Evolutionary conservation across 2,329 filamentous ascomycete species (phyloP).

Genomic region (Lachnellula suecica): DNA sequence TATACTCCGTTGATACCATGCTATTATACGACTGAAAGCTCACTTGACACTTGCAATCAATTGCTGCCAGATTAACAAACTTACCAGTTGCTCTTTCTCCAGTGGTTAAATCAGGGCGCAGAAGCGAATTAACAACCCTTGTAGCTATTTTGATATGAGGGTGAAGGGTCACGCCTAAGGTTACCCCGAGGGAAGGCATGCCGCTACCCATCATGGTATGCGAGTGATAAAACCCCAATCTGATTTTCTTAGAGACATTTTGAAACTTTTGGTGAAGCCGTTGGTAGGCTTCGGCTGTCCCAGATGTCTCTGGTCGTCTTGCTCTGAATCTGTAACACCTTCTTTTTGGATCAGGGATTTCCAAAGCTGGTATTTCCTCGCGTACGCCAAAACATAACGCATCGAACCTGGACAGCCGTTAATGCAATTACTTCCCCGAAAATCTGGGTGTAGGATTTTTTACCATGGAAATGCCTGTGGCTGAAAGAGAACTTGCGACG

Average conservation of each 20-base stretch:
- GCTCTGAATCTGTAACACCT: background rate
- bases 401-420: background rate
- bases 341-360: background rate
- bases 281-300: background rate
- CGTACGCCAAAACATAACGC: background rate
- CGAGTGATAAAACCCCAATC: no score
- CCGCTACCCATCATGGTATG: no score
- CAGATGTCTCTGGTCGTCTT: background rate
- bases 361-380: background rate
- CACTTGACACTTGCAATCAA: no score
- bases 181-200: no score
- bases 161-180: background rate
- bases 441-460: background rate
- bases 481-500: background rate
- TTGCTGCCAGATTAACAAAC: no score
- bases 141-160: background rate
- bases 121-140: background rate
- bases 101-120: background rate
- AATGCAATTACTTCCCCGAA: background rate
- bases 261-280: background rate
- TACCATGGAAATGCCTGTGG: background rate
- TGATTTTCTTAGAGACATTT: background rate
- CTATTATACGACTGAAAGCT: no score
- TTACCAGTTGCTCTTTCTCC: background rate
- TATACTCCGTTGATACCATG: no score